Evolutionary conservation across 768 basidiomycete genomes (phyloP).

Genomic region (Suillus subalutaceus): DNA sequence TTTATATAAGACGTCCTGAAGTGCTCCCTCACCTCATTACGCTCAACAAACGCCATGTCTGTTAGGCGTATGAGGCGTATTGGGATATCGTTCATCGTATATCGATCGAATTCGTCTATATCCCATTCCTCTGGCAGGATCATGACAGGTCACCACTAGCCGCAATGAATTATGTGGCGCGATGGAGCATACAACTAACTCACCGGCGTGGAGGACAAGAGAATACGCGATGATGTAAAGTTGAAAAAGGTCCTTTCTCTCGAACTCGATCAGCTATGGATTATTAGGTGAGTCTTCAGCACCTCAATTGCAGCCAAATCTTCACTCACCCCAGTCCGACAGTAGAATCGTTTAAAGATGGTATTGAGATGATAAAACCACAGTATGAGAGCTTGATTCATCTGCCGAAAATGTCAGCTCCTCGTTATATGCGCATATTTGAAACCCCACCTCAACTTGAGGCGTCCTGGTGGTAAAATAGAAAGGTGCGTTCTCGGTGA

Average conservation of each 20-base stretch:
- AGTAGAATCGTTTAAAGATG: neutral
- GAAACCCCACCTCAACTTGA: neutral
- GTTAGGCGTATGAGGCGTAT: neutral
- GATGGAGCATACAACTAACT: neutral
- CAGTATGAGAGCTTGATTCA: neutral
- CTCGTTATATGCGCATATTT: neutral
- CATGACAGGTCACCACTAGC: neutral
- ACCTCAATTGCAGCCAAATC: neutral
- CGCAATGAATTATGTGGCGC: neutral
- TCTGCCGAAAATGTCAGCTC: neutral
- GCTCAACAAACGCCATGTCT: slow-evolving; percentile 2
- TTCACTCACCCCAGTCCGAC: neutral
- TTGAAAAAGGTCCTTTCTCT: neutral
- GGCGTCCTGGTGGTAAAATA: neutral
- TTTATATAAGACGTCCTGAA: neutral
- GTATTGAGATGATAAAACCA: neutral
- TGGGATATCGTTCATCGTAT: neutral
- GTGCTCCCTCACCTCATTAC: slow-evolving; percentile 1
- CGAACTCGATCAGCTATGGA: neutral
- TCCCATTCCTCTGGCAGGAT: neutral
- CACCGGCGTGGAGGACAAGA: neutral
- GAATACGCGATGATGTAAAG: neutral
- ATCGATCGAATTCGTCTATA: neutral
- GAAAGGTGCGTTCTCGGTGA: neutral
- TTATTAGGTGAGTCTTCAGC: neutral